Conservation (phyloP, 2,329 filamentous ascomycete species). For the Colletotrichum horii region DNA sequence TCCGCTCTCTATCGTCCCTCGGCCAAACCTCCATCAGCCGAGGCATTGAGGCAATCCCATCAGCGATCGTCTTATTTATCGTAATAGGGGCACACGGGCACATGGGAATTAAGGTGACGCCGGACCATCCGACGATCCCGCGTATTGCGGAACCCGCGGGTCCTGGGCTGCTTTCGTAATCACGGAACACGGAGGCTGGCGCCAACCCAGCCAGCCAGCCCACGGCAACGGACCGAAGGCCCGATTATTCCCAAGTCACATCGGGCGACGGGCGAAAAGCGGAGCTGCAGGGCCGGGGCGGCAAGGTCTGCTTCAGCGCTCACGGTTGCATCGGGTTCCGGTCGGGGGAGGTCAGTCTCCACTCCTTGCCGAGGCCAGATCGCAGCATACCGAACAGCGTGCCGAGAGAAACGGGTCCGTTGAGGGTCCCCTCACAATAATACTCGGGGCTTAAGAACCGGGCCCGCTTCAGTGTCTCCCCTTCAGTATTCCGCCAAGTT, state of each 20-base stretch:
- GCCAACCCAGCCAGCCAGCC: neutral
- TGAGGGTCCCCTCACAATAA: neutral
- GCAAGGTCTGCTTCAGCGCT: neutral
- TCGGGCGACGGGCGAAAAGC: neutral
- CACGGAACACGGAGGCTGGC: neutral
- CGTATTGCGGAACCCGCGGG: neutral
- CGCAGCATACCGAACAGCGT: neutral
- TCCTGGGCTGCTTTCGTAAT: neutral
- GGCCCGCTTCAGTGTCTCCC: neutral
- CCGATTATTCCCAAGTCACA: neutral
- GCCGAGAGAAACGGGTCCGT: neutral
- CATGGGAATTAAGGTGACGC: neutral
- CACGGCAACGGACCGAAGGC: constrained; percentile 13
- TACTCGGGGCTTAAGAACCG: neutral
- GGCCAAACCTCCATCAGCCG: neutral
- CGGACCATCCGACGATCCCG: neutral
- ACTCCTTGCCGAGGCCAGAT: neutral
- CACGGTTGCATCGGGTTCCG: neutral
- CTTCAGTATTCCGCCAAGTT: neutral
- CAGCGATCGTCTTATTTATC: neutral
- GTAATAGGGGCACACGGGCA: neutral
- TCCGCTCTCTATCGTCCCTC: neutral
- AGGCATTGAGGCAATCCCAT: neutral
- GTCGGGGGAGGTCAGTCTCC: neutral
- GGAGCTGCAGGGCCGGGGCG: neutral